phyloP scores from a whole-genome alignment of 1,284 basidiomycete genomes.

The Boletus putidus region DNA sequence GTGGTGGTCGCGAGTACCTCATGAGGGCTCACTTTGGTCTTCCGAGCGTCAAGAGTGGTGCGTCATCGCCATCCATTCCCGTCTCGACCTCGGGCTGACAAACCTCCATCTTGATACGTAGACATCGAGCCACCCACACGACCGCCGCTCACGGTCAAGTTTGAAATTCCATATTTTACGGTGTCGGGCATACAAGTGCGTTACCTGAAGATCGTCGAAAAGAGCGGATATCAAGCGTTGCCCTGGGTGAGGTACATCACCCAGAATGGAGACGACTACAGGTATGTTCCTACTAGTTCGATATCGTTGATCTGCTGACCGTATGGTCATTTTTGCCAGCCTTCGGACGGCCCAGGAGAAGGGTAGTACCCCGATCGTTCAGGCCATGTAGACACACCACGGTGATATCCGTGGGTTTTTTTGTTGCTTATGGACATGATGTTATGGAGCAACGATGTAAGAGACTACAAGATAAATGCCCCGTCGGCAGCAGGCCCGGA shows the following conservation, averaged over 20 bases:
- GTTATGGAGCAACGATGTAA: background rate
- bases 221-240: constrained; percentile 93
- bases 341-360: constrained; percentile 77
- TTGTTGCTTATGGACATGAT: background rate
- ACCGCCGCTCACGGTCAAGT: constrained; percentile 94
- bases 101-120: background rate
- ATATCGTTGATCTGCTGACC: background rate
- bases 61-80: constrained; percentile 28
- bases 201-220: constrained; percentile 97
- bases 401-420: background rate
- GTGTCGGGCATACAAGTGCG: constrained; percentile 96
- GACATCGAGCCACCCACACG: constrained; percentile 53
- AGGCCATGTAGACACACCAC: constrained; percentile 20
- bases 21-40: constrained; percentile 97
- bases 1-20: constrained; percentile 89
- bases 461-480: background rate
- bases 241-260: constrained; percentile 94
- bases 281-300: constrained; percentile 46
- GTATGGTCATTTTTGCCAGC: constrained; percentile 39
- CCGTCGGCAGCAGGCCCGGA: too few relatives aligned
- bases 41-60: constrained; percentile 84
- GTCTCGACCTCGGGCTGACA: background rate
- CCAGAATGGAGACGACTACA: constrained; percentile 96
- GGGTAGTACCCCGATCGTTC: constrained; percentile 68
- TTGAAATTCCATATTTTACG: constrained; percentile 98